Evolutionary conservation across 306 rosid genomes (phyloP).

Genomic region (Inga leiocalycina): DNA sequence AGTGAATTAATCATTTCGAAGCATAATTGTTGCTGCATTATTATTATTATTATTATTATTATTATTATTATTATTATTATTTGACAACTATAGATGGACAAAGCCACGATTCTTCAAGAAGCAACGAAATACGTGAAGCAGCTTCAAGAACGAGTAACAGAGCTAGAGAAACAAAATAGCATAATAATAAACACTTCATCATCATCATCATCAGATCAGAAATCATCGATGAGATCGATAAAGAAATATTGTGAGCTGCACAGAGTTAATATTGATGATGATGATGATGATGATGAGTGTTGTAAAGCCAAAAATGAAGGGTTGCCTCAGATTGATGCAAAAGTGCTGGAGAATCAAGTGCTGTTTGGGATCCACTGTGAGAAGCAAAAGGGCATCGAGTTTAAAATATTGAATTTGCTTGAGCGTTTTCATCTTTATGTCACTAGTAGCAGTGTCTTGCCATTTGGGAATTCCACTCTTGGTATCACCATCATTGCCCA

Average conservation of each 20-base stretch:
- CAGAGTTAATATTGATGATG: neutral
- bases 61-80: no score
- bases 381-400: slow-evolving; percentile 33
- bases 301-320: neutral
- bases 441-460: slow-evolving; percentile 33
- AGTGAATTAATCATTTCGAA: neutral
- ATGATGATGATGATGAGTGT: neutral
- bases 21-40: neutral
- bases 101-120: slow-evolving; percentile 34
- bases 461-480: slow-evolving; percentile 43
- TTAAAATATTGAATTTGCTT: slow-evolving; percentile 26
- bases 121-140: slow-evolving; percentile 35
- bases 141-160: slow-evolving; percentile 33
- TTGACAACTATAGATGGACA: slow-evolving; percentile 28
- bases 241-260: slow-evolving; percentile 21
- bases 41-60: no score
- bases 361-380: slow-evolving; percentile 37
- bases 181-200: neutral
- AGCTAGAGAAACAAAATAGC: slow-evolving; percentile 35
- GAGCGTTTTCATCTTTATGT: slow-evolving; percentile 37
- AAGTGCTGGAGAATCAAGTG: slow-evolving; percentile 32
- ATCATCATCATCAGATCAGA: neutral
- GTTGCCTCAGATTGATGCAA: slow-evolving; percentile 36
- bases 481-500: slow-evolving; percentile 43
- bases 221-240: neutral